Evolutionary conservation across 306 rosid species (phyloP).

Genomic region (Cajanus cajan): DNA sequence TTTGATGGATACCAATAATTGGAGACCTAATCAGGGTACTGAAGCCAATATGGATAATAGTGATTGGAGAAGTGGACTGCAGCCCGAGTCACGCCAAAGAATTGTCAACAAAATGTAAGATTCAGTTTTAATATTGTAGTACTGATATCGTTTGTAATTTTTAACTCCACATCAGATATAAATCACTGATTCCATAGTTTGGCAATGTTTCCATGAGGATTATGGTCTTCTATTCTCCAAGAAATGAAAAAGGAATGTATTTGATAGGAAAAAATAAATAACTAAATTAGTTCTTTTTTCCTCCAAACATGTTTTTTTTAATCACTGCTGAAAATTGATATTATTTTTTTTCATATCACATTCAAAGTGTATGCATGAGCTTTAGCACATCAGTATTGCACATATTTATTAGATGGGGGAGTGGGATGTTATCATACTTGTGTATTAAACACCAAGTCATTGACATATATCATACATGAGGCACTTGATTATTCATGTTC

Average conservation of each 20-base stretch:
- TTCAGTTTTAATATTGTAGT: conserved; percentile 14
- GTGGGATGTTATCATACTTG: neutral
- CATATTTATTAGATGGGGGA: neutral
- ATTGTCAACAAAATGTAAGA: conserved; percentile 53
- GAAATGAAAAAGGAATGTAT: neutral
- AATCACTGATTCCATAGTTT: neutral
- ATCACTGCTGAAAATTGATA: neutral
- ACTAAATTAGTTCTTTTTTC: neutral
- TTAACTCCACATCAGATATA: neutral
- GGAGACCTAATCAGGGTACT: conserved; percentile 48
- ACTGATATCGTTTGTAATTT: neutral
- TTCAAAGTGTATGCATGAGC: conserved; percentile 1
- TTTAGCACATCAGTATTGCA: too few relatives aligned
- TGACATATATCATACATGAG: neutral
- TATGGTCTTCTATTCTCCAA: neutral
- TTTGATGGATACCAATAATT: conserved; percentile 44
- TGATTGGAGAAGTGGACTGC: conserved; percentile 52
- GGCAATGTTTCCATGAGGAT: neutral
- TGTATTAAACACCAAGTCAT: neutral
- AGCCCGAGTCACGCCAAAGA: conserved; percentile 50
- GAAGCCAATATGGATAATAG: conserved; percentile 40
- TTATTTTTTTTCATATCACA: neutral
- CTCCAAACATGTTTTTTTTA: conserved; percentile 8
- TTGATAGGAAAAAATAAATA: neutral
- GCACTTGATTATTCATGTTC: neutral